Base-by-base conservation (phyloP, 306 rosid genomes). In the Clitoria ternatea region DNA sequence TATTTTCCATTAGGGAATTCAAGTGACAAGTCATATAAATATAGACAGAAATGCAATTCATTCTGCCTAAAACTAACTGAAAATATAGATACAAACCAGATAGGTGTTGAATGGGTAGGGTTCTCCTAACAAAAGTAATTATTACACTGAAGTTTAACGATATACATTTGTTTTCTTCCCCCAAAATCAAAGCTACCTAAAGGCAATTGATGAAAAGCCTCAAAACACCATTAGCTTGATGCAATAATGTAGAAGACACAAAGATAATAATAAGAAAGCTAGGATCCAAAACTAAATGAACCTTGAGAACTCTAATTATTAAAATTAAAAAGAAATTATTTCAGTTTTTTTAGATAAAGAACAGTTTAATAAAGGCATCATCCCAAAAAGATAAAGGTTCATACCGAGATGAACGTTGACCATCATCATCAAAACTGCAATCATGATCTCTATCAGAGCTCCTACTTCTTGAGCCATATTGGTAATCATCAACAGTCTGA, bases 391-490 rank as follows among this genome's bases (percentile, higher is more conserved):
- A 36, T n/a, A 43, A 19, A 70, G 70, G 68, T 17, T 52, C 82
- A 37, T 79, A 91, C 97, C 91, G 91, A 69, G 97, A 83, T 29
- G 97, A 83, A 74, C 55, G 60, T 73, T 86, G 97, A 61, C 89
- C 91, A 66, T 85, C 96, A 33, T 87, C 97, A 65, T 87, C 85
- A 70, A 64, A 74, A 48, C 76, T 70, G 42, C 76, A 88, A 24
- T 83, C 87, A 69, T 81, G 83, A 36, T 85, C 89, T 83, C 88
- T 80, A 65, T 91, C 93, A 4, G 81, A 75, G 81, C 91, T 91
- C 79, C 86, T 80, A 80, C 87, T 80, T 80, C 93, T 85, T 52
- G 90, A 69, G 23, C 86, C 92, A 81, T 77, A 63, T 17, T 66
- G 88, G 74, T 80, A 62, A 33, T 81, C 92, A 77, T 89, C 92